Base-by-base conservation (phyloP, 306 rosid genomes). In the Cucurbita pepo region DNA sequence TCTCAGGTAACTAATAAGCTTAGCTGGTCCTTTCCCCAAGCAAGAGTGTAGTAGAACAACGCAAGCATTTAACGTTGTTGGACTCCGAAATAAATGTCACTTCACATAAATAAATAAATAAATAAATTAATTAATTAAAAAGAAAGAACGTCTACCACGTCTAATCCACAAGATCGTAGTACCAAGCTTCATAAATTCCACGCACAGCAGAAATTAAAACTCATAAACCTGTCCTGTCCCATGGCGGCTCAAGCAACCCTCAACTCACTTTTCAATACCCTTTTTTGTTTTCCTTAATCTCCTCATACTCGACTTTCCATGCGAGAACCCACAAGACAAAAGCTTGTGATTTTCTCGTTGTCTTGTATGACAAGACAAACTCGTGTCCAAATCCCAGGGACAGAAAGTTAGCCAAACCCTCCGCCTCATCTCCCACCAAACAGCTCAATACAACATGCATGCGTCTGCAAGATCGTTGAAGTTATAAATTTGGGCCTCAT, bases 81-180 rank as follows among this genome's bases (percentile, higher is more conserved):
- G 21, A 30, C 51, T 77, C 77, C 76, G 44, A 73, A 73, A 37
- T 55, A 55, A 55, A 72, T 72, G 63, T 72, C 76, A 72, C 15
- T 54, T 56, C 76, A 53, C 8, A 34, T 13, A 30, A 30, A 48
- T 10, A 43, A 3, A 25, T 6, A 41, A 41, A 41, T 1, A 41
- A 15, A 47, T 45, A 47, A 47, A 47, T 47, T 0, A 14, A 47
- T 47, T 11, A 47, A 47, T 14, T 5, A 3, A 47, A 12, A 45
- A 47, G 12, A 47, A 11, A 5, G 52, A 10, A 47, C 14, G 71
- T 43, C 69, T 36, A 4, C 37, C 16, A 53, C 21, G 76, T 72
- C 76, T 12, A 53, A 67, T 44, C 56, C 56, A 40, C 56, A 37
- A 67, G 56, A 67, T 67, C 3, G 10, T 13, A 70, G 22, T 2